These are phyloP conservation scores for Colletotrichum eleusines DNA, from an alignment of 2,329 filamentous ascomycete genomes.

Conservation along the genomic window DNA sequence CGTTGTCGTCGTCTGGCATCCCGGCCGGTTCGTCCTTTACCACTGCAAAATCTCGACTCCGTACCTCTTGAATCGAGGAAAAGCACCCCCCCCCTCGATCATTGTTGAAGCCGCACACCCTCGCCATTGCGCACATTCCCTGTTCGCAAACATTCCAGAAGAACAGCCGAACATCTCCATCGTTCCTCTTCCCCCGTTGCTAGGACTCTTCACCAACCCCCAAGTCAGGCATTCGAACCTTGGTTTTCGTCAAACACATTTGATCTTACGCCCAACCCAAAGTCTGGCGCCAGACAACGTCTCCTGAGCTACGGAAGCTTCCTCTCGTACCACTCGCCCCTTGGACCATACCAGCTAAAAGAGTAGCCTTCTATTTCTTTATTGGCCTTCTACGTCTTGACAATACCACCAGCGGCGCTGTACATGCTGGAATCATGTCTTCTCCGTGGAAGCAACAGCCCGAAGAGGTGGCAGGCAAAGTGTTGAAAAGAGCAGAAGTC, in stretches of 20 bases:
- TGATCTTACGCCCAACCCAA: neutral
- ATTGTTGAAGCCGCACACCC: neutral
- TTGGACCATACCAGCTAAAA: neutral
- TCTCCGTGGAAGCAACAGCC: conserved; percentile 74
- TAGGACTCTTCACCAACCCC: neutral
- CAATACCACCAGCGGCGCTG: neutral
- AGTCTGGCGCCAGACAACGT: neutral
- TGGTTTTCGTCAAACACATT: conserved; percentile 6
- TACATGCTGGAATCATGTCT: conserved; percentile 59
- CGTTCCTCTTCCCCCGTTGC: conserved; percentile 24
- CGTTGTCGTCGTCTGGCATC: neutral
- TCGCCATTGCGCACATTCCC: neutral
- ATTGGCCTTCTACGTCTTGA: neutral
- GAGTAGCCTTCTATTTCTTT: too few relatives aligned
- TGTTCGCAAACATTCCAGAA: conserved; percentile 14
- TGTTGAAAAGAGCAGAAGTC: conserved; percentile 79
- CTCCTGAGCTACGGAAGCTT: neutral
- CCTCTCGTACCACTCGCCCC: neutral
- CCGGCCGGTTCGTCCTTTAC: neutral
- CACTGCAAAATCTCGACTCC: conserved; percentile 13
- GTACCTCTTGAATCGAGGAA: neutral
- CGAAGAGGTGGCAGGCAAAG: conserved; percentile 74
- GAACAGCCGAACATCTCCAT: conserved; percentile 12
- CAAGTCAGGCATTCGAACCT: neutral
- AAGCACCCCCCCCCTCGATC: neutral